Evolutionary conservation across 352 stramenopile genomes (phyloP).

Genomic region (Phytophthora pinifolia): DNA sequence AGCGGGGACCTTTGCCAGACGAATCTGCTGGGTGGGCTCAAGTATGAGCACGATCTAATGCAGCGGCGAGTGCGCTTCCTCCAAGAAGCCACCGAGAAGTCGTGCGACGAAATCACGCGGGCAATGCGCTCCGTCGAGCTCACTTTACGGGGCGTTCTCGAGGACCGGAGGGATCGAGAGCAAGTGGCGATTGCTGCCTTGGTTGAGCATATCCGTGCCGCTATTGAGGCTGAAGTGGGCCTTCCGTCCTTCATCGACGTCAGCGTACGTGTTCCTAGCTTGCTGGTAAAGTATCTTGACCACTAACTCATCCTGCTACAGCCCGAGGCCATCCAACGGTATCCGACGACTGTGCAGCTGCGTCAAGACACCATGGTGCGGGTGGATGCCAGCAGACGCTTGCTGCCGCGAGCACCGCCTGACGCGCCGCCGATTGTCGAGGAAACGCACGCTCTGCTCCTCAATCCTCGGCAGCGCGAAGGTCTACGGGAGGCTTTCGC

Average conservation of each 20-base stretch:
- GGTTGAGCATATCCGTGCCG: slow-evolving; percentile 44
- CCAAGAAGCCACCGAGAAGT: slow-evolving; percentile 38
- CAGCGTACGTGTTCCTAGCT: slow-evolving; percentile 38
- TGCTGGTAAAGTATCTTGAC: background rate
- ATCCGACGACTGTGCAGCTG: slow-evolving; percentile 55
- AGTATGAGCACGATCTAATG: slow-evolving; percentile 63
- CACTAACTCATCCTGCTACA: slow-evolving; percentile 24
- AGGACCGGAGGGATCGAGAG: slow-evolving; percentile 48
- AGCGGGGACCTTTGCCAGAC: slow-evolving; percentile 32
- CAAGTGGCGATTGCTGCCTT: slow-evolving; percentile 45
- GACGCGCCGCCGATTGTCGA: slow-evolving; percentile 48
- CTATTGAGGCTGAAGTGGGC: slow-evolving; percentile 62
- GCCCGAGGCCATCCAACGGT: slow-evolving; percentile 54
- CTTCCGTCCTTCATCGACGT: slow-evolving; percentile 62
- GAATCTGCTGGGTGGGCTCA: slow-evolving; percentile 60
- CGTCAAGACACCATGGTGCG: slow-evolving; percentile 54
- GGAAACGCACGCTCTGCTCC: slow-evolving; percentile 36
- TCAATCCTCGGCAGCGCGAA: slow-evolving; percentile 48
- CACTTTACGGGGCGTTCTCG: slow-evolving; percentile 43
- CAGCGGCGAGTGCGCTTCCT: slow-evolving; percentile 51
- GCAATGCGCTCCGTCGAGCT: slow-evolving; percentile 52
- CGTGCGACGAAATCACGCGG: slow-evolving; percentile 47
- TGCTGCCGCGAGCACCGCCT: slow-evolving; percentile 32
- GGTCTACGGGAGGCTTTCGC: slow-evolving; percentile 27
- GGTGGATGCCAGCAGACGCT: slow-evolving; percentile 36